Base-by-base conservation (phyloP, 306 rosid species). In the Urtica urens region DNA sequence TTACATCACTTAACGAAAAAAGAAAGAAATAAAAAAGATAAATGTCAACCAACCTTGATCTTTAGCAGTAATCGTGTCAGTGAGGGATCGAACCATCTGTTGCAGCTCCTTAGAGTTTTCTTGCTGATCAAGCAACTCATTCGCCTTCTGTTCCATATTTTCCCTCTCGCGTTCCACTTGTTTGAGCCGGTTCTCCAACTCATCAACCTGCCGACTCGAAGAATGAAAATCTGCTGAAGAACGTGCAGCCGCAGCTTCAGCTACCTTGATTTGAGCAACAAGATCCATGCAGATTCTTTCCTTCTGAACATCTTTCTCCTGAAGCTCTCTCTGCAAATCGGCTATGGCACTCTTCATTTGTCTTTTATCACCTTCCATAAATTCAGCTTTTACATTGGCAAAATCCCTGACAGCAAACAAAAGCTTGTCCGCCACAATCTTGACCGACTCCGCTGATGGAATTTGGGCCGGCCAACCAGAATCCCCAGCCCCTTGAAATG, bases 221-320 rank as follows among this genome's bases (percentile, higher is more conserved):
- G 93, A 79, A 64, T 85, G 75, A 73, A 92, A 85, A 60, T 85
- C 83, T 45, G 46, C 61, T 23, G 75, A 69, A 60, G 66, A 75
- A 62, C 73, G 75, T 17, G 60, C 64, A 18, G 79, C 71, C 26
- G 78, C 72, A 42, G 81, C 82, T 85, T 85, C 87, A 43, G 87
- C 94, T 57, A 70, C 81, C 81, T 79, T 85, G 52, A 85, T 73
- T 71, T 85, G 99, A 69, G 68, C 68, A 14, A 82, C 96, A 55
- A 92, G 88, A 25, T 92, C 96, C 68, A 71, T 67, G 76, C 92
- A 82, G 51, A 82, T 69, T 69, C 58, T 71, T 44, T 92, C 99
- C 53, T 74, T 85, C 53, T 82, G 86, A 61, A 82, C 62, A 56
- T 92, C 99, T 71, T 92, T 92, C 74, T 92, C 96, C 71, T 77